Base-by-base conservation (phyloP, 192 early-diverging fungal species). In the Backusella australiensis region DNA sequence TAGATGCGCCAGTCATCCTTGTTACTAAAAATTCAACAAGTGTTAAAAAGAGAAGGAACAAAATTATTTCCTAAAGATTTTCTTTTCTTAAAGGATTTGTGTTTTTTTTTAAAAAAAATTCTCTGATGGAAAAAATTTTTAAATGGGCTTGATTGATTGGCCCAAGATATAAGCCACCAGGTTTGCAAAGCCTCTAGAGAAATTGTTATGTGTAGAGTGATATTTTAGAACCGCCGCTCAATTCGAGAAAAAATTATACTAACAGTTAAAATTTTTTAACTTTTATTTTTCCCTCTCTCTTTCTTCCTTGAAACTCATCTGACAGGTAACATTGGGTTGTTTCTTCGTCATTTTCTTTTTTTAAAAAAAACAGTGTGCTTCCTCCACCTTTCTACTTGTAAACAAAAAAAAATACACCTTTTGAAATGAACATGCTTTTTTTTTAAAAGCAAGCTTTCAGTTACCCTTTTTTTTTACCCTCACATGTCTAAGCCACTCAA, bases 1-100 rank as follows among this genome's bases (percentile, higher is more conserved):
- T 85, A 78, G 82, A 75, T 70, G 81, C 78, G 76, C 81, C 83
- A 46, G 83, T 83, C 81, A 84, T 80, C 73, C 74, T 83, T 75
- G 38, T 29, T 85, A 78, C 77, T 79, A 11, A 34, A 67, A 85
- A 77, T 77, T 49, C 53, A 83, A 76, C 17, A 41, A 69, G 56
- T 71, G 67, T 29, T 12, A 49, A 21, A 73, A 56, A 71, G 52
- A 74, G 71, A 81, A 84, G 81, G 69, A 67, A 29, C 19, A 65
- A 41, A 52, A 21, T 69, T 44, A 73, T 56, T 59, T 49, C 49
- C 34, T 32, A 71, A 67, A 36, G 29, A 67, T 67, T 67, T 67
- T 67, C 67, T 67, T 36, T 67, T 67, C 67, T 67, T 67, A 67
- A 70, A 44, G 21, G 35, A 69, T 39, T 69, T 32, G 29, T 32